Conservation (phyloP, 768 basidiomycete genomes). For the Chalciporus sphaerocephalus region DNA sequence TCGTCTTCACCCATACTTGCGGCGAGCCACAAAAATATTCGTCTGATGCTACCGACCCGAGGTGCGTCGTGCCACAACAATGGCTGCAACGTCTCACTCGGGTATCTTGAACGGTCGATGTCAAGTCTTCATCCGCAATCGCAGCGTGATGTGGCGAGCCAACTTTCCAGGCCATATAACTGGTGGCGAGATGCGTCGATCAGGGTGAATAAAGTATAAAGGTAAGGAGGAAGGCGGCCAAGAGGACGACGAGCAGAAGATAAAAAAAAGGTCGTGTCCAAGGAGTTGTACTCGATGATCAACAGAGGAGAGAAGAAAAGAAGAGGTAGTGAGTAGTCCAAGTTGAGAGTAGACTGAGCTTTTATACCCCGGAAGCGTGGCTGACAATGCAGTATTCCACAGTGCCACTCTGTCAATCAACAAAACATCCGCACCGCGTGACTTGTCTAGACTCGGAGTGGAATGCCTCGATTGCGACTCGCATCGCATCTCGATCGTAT, state of each 20-base stretch:
- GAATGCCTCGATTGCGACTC: neutral
- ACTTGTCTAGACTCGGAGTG: neutral
- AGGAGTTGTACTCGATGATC: neutral
- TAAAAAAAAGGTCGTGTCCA: neutral
- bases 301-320: neutral
- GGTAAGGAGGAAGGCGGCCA: too few species aligned
- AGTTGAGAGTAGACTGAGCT: neutral
- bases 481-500: neutral
- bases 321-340: neutral
- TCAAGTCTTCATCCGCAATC: neutral
- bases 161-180: neutral
- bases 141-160: neutral
- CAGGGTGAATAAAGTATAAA: neutral
- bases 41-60: neutral
- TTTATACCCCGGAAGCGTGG: neutral
- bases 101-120: neutral
- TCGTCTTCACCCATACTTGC: too few species aligned
- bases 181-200: neutral
- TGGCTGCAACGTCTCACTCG: neutral
- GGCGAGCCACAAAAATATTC: neutral
- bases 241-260: neutral
- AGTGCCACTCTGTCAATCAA: neutral
- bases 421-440: neutral
- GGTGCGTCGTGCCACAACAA: neutral
- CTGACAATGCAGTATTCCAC: neutral